phyloP scores from a whole-genome alignment of 2,329 filamentous ascomycete genomes.

The Colletotrichum navitas region DNA sequence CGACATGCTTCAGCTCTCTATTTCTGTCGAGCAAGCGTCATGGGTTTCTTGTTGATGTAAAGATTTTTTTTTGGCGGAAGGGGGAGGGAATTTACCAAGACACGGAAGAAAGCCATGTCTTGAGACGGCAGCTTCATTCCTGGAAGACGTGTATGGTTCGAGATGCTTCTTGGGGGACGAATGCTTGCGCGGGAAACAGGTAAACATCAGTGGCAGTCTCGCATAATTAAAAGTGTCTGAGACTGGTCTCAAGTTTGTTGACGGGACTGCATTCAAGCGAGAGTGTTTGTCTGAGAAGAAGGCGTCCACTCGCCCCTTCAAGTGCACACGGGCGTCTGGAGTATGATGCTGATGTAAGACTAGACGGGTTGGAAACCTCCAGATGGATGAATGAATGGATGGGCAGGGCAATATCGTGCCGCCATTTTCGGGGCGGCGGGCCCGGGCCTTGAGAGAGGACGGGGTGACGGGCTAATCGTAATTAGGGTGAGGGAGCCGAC shows the following conservation, averaged over 20 bases:
- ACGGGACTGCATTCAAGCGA: conserved; percentile 16
- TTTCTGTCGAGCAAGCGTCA: conserved; percentile 19
- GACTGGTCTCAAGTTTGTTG: conserved; percentile 30
- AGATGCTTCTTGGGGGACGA: neutral
- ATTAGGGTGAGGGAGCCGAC: conserved; percentile 17
- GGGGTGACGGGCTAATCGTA: neutral
- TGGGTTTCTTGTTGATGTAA: neutral
- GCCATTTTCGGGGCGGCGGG: conserved; percentile 17
- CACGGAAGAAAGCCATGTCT: neutral
- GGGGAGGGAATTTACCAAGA: conserved; percentile 5
- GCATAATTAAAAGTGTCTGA: conserved; percentile 34
- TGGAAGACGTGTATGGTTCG: conserved; percentile 18
- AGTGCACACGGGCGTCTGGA: neutral
- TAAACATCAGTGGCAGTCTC: conserved; percentile 13
- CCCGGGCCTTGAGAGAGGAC: conserved; percentile 18
- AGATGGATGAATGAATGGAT: conserved; percentile 22
- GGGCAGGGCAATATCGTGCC: neutral
- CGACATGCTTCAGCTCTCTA: conserved; percentile 27
- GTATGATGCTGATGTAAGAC: conserved; percentile 15
- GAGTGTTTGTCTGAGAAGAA: conserved; percentile 5
- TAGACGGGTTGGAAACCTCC: neutral
- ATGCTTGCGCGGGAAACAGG: neutral
- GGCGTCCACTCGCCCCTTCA: conserved; percentile 8
- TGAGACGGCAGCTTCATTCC: conserved; percentile 20
- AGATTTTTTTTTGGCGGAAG: neutral